Conservation (phyloP, 495 filamentous ascomycete genomes). For the Elasticomyces elasticus region DNA sequence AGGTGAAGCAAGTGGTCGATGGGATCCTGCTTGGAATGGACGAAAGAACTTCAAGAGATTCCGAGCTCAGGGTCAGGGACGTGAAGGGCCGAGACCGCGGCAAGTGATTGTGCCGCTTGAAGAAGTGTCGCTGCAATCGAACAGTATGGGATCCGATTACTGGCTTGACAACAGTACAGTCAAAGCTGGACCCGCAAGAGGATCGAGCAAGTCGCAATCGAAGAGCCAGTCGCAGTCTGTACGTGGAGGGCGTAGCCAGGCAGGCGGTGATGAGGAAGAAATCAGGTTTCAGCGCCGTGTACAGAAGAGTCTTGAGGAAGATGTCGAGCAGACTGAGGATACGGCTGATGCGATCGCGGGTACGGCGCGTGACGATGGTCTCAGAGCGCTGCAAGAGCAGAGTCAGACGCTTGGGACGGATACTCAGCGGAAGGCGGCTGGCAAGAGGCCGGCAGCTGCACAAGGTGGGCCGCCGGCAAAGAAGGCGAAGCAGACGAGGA, state of each 20-base stretch:
- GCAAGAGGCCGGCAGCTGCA: slow-evolving; percentile 24
- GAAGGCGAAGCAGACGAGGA: slow-evolving; percentile 36
- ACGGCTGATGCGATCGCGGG: slow-evolving; percentile 25
- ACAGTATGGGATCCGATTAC: slow-evolving; percentile 76
- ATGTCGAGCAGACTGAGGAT: slow-evolving; percentile 23
- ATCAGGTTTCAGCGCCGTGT: slow-evolving; percentile 19
- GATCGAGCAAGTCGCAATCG: slow-evolving; percentile 21
- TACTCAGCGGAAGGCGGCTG: slow-evolving; percentile 19
- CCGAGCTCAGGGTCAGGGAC: slow-evolving; percentile 47
- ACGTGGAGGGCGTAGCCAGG: slow-evolving; percentile 9
- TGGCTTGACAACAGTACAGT: slow-evolving; percentile 48
- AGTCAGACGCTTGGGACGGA: slow-evolving; percentile 21
- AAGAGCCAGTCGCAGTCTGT: slow-evolving; percentile 26
- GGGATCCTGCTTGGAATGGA: slow-evolving; percentile 91
- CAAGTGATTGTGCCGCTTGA: slow-evolving; percentile 69
- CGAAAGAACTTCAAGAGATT: slow-evolving; percentile 96
- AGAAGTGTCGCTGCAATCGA: slow-evolving; percentile 66
- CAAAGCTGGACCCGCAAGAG: slow-evolving; percentile 9
- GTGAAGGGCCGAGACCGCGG: slow-evolving; percentile 39
- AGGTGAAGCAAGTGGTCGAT: slow-evolving; percentile 49
- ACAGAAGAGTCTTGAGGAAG: slow-evolving; percentile 14
- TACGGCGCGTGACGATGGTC: slow-evolving; percentile 4
- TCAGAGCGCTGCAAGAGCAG: background rate
- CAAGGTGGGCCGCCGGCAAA: slow-evolving; percentile 32
- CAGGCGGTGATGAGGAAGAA: slow-evolving; percentile 8